Percentiles rank a stretch among this genome's conserved stretches.
Conservation (phyloP, 83 land plant species). For the Diphasiastrum complanatum region DNA sequence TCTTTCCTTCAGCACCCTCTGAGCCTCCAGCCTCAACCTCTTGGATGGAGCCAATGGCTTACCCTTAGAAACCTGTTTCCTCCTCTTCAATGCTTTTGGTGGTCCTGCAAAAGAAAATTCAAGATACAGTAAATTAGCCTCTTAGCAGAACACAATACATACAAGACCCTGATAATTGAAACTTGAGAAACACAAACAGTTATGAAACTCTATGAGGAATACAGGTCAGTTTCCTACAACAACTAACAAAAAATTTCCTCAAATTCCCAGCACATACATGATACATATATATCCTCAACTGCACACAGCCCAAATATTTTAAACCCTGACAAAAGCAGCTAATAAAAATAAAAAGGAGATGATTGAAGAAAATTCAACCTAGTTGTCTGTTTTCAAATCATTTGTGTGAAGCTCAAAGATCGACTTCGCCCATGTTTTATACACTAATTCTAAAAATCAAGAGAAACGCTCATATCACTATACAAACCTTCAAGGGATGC, state of each 20-base stretch:
- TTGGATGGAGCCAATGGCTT: slow-evolving; percentile 10
- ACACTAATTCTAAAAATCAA: no score
- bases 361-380: not conserved
- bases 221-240: slow-evolving; percentile 2
- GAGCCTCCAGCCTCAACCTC: slow-evolving; percentile 3
- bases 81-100: not conserved
- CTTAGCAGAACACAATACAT: slow-evolving; percentile 8
- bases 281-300: no score
- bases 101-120: not conserved
- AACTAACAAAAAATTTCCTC: not conserved
- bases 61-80: slow-evolving; percentile 3
- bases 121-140: slow-evolving; percentile 24
- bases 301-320: no score
- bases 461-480: no score
- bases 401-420: no score
- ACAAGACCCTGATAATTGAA: not conserved
- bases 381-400: not conserved
- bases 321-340: no score
- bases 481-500: slow-evolving; percentile 60
- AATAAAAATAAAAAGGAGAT: no score
- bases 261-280: not conserved
- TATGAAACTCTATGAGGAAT: no score
- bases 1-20: slow-evolving; percentile 9
- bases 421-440: no score
- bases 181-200: not conserved